Conservation (phyloP, 2,329 filamentous ascomycete species). For the Penicillium occitanis region DNA sequence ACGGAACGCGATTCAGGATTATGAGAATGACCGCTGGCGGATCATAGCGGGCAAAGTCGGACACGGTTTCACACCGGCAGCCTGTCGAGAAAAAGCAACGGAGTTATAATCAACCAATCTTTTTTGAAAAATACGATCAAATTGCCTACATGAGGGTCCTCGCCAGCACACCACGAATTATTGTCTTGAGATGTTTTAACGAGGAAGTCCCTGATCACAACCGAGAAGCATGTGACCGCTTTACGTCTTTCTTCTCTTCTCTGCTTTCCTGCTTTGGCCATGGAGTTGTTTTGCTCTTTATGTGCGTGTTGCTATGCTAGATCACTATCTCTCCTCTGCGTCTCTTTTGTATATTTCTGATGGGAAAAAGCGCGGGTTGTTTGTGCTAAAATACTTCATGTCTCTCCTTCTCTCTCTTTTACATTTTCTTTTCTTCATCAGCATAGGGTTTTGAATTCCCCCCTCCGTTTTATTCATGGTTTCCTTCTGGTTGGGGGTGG, state of each 20-base stretch:
- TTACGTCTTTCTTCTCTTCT: constrained; percentile 6
- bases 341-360: constrained; percentile 10
- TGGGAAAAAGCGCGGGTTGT: background rate
- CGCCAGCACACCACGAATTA: background rate
- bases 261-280: background rate
- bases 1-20: constrained; percentile 42
- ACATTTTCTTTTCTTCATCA: background rate
- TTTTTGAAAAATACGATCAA: background rate
- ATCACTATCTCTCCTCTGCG: background rate
- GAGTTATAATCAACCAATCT: constrained; percentile 51
- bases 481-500: background rate
- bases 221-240: background rate
- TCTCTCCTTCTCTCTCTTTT: background rate
- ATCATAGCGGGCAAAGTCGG: constrained; percentile 89
- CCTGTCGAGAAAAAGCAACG: constrained; percentile 77
- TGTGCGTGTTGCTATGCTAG: background rate
- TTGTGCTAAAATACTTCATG: background rate
- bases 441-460: background rate
- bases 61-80: constrained; percentile 80
- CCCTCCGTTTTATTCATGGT: background rate
- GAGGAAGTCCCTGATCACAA: background rate
- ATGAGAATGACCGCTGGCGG: constrained; percentile 75
- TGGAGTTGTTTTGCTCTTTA: constrained; percentile 11
- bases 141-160: background rate
- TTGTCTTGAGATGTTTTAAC: background rate